Evolutionary conservation across 2,329 filamentous ascomycete species (phyloP).

Genomic region (Cordyceps cicadae): DNA sequence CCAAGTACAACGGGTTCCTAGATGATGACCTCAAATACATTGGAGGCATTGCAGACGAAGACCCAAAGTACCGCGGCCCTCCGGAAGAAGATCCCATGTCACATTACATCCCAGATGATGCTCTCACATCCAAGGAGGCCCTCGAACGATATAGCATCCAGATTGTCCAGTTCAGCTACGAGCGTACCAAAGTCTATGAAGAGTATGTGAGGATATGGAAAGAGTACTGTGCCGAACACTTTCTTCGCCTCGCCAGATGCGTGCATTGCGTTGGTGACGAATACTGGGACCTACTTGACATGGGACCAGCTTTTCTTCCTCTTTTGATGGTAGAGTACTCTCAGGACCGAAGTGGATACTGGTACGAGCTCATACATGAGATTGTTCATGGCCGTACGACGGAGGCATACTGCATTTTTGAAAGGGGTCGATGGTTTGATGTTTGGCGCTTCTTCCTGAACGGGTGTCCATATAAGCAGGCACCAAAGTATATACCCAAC

Average conservation of each 20-base stretch:
- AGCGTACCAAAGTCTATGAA: conserved; percentile 1
- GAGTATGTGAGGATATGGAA: not conserved
- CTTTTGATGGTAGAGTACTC: conserved; percentile 11
- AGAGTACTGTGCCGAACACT: not conserved
- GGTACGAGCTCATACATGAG: conserved; percentile 12
- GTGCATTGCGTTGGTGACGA: not conserved
- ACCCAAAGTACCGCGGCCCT: no score
- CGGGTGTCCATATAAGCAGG: not conserved
- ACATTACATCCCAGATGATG: not conserved
- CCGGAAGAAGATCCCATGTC: no score
- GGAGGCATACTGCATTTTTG: conserved; percentile 1
- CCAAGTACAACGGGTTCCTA: not conserved
- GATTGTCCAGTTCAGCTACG: conserved; percentile 1
- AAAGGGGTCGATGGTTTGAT: conserved; percentile 1
- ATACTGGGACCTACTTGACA: conserved; percentile 9
- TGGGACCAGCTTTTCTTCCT: conserved; percentile 7
- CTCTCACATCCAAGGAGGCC: conserved; percentile 2
- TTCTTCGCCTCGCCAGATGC: not conserved
- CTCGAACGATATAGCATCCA: not conserved
- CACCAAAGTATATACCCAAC: conserved; percentile 9
- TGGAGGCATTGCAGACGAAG: no score
- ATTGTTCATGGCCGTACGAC: conserved; percentile 11
- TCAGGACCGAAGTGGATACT: conserved; percentile 7
- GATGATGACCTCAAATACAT: no score
- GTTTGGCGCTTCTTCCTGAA: conserved; percentile 6